A percentile compares a stretch with the other conserved stretches of the same genome.
Evolutionary conservation across 306 rosid species (phyloP).

Genomic region (Pachyrhizus erosus): DNA sequence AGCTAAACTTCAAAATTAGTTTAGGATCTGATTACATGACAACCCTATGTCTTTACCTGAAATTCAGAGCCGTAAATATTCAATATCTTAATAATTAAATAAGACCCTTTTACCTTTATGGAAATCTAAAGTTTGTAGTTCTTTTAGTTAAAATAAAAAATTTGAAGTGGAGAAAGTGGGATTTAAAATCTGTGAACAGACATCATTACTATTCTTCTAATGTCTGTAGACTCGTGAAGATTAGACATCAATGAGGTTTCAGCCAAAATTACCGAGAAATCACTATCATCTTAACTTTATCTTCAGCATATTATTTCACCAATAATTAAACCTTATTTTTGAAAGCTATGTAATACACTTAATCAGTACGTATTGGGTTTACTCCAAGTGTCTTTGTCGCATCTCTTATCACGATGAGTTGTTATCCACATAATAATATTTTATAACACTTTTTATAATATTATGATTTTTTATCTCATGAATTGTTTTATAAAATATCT

Average conservation of each 20-base stretch:
- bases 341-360: neutral
- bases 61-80: constrained; percentile 37
- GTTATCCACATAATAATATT: neutral
- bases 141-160: neutral
- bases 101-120: neutral
- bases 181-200: neutral
- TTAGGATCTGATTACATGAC: neutral
- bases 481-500: neutral
- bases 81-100: neutral
- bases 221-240: constrained; percentile 40
- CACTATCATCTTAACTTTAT: constrained; percentile 12
- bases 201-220: neutral
- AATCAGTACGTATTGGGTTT: neutral
- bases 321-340: neutral
- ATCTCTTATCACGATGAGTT: neutral
- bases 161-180: neutral
- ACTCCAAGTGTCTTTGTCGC: constrained; percentile 32
- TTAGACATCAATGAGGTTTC: constrained; percentile 19
- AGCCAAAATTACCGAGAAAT: neutral
- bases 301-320: constrained; percentile 2
- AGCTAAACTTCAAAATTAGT: neutral
- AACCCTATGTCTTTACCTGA: neutral
- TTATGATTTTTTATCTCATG: neutral
- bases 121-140: neutral
- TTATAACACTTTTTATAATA: neutral